Base-by-base conservation (phyloP, 1,139 yeast genomes). In the Kurtzmaniella quercitrusa region DNA sequence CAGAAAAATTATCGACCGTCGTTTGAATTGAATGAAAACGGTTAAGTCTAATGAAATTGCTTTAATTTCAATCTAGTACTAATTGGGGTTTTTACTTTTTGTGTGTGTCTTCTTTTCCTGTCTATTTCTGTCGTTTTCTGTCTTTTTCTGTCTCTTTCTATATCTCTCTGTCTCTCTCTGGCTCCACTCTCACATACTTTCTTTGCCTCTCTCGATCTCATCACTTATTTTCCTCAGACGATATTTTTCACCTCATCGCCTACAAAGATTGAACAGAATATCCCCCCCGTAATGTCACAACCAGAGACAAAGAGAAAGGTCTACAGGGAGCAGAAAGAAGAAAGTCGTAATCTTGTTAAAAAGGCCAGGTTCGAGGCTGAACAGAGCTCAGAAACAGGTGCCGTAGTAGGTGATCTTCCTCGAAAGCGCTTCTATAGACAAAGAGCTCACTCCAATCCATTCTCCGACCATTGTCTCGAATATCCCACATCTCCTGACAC, bases 391-490 rank as follows among this genome's bases (percentile, higher is more conserved):
- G 61, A 55, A 27, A 14, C 23, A 19, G 38, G 49, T 21, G 50
- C 51, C 40, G 58, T 52, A 43, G n/a, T n/a, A n/a, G 58, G 74
- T n/a, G 81, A 77, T 37, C 65, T 85, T 44, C 94, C 94, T 37
- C 75, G 86, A 65, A 94, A 94, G 64, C 77, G 93, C 55, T 93
- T 77, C 62, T 94, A 93, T 63, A 79, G 99, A 61, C 99, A 93
- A 66, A 73, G 99, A 62, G 98, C 98, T 1, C 99, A 93, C 60
- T 90, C 98, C 2, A 93, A 93, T 59, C 98, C 98, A 21, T 93
- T 93, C 57, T 87, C 96, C 16, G 99, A 93, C 63, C 98, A 93
- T 63, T 80, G 84, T 55, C 72, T 94, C 43, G 96, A 88, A 50
- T 93, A 93, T 56, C 98, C 99, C 15, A 63, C 67, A 39, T 71